Percentiles rank a stretch among this genome's conserved stretches.
phyloP scores from a whole-genome alignment of 78 protist species.

The Dictyostelium purpureum region DNA sequence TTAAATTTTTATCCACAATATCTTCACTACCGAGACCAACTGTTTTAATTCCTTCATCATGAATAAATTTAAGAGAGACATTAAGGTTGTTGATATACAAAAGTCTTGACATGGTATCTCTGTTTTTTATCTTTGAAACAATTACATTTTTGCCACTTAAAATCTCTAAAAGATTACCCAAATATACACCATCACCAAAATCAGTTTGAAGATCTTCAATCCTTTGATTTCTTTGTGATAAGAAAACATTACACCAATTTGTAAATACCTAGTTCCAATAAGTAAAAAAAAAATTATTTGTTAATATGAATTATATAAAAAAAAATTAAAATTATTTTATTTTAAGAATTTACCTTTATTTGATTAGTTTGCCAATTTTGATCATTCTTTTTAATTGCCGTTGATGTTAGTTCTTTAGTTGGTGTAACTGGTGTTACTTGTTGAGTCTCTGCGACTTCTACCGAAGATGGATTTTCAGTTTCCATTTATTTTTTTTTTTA shows the following conservation, averaged over 20 bases:
- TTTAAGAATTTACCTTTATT: not conserved
- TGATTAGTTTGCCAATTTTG: not conserved
- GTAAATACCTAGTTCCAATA: constrained; percentile 86
- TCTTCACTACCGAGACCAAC: constrained; percentile 71
- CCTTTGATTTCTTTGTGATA: constrained; percentile 32
- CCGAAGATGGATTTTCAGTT: not conserved
- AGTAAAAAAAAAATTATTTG: not conserved
- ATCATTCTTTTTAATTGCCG: not conserved
- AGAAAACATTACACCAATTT: constrained; percentile 88
- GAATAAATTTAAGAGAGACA: constrained; percentile 4
- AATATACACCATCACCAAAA: constrained; percentile 80
- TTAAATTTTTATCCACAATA: constrained; percentile 27
- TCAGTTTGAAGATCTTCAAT: constrained; percentile 79
- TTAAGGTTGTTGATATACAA: constrained; percentile 65
- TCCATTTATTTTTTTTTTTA: not conserved
- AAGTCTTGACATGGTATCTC: not conserved
- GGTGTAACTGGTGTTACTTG: not conserved
- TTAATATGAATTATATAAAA: not conserved
- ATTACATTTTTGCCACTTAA: constrained; percentile 66
- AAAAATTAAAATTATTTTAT: not conserved
- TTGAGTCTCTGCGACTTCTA: not conserved
- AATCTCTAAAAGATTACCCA: constrained; percentile 81
- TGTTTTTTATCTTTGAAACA: not conserved
- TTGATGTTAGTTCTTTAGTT: no score
- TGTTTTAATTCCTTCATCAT: constrained; percentile 48